A percentile compares a stretch with the other conserved stretches of the same genome.
Evolutionary conservation across 2,329 filamentous ascomycete genomes (phyloP).

Genomic region (Aspergillus novofumigatus): DNA sequence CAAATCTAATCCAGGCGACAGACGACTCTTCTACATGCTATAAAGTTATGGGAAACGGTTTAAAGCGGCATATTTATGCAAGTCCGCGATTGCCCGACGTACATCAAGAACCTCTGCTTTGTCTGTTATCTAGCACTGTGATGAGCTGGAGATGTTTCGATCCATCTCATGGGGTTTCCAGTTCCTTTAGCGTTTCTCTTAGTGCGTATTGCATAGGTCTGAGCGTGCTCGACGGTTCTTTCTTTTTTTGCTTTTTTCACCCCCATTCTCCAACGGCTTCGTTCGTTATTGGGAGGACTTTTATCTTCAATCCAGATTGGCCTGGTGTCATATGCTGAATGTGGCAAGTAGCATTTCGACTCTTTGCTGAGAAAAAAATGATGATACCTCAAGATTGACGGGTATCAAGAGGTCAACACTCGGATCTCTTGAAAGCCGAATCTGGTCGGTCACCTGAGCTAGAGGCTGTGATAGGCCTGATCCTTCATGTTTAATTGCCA

Average conservation of each 20-base stretch:
- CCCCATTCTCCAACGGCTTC: not conserved
- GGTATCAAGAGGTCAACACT: not conserved
- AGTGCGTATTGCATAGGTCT: conserved; percentile 17
- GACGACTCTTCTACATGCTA: not conserved
- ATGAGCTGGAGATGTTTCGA: not conserved
- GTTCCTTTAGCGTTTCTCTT: conserved; percentile 14
- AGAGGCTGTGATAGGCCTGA: not conserved
- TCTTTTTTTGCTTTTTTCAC: not conserved
- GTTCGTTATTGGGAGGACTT: conserved; percentile 3
- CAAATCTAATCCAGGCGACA: not conserved
- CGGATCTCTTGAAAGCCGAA: not conserved
- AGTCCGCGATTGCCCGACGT: not conserved
- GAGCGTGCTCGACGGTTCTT: conserved; percentile 10
- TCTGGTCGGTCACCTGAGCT: not conserved
- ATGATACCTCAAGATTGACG: not conserved
- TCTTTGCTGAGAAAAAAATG: not conserved
- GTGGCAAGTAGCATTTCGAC: not conserved
- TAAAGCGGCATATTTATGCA: not conserved
- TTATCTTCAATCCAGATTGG: not conserved
- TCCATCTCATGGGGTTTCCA: conserved; percentile 3
- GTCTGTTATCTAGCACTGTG: not conserved
- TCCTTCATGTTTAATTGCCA: not conserved
- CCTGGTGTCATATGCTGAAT: not conserved
- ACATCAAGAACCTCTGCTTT: not conserved
- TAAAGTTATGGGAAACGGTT: not conserved